Base-by-base conservation (phyloP, 2,329 filamentous ascomycete species). In the Chrysoporthe cubensis region DNA sequence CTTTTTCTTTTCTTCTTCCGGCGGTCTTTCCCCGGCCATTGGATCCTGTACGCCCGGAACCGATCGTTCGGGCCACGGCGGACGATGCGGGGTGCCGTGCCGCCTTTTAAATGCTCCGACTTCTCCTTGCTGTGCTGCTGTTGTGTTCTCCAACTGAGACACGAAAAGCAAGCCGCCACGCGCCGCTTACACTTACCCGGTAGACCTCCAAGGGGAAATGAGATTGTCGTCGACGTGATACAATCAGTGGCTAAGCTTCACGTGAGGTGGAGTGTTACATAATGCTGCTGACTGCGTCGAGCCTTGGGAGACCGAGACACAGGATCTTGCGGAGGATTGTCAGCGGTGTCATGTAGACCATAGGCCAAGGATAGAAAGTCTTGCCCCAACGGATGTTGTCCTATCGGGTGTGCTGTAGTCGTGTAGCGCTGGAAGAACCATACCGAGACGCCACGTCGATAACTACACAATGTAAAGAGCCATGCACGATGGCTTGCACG, bases 221-320 rank as follows among this genome's bases (percentile, higher is more conserved):
- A n/a, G 18, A n/a, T 21, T n/a, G 34, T 42, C 21, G 42, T n/a
- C 40, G 44, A 18, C 40, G 21, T 26, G 13, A 44, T 16, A 61
- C 21, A 34, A 18, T 18, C 21, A 46, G 11, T 21, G 21, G 42
- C 21, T 61, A 18, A 42, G 14, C 44, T 26, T 34, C 43, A 48
- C 44, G 42, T 42, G 56, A 60, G 57, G 37, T n/a, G 40, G 40
- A 4, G 46, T 16, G 44, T 48, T 37, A 42, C n/a, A 18, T 44
- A n/a, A 16, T 62, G 44, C 44, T 62, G 60, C 44, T 50, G 43
- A 50, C 60, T 62, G 44, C 32, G 60, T 50, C 9, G 14, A 16
- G 50, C 50, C 21, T 16, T 32, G 50, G 7, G 50, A 6, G 11
- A 13, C 32, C 50, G 34, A 50, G 32, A 58, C 16, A 13, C 37